These are phyloP conservation scores for Suillus spraguei DNA, from an alignment of 768 basidiomycete genomes.

Conservation along the genomic window DNA sequence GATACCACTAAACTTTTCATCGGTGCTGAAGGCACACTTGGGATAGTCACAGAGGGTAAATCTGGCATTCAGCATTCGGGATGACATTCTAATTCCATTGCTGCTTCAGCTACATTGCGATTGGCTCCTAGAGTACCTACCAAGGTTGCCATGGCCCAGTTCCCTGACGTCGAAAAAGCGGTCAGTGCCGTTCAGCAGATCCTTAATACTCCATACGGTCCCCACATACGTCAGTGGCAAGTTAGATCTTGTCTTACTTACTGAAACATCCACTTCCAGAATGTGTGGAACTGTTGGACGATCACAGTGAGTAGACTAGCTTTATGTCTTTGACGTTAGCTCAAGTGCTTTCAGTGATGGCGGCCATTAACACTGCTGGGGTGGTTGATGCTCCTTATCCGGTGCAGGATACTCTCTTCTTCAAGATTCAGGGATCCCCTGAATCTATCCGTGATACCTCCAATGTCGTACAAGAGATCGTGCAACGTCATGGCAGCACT, in stretches of 20 bases:
- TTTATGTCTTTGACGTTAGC: not conserved
- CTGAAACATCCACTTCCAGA: slow-evolving; percentile 43
- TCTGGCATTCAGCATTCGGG: slow-evolving; percentile 27
- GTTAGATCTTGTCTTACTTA: slow-evolving; percentile 2
- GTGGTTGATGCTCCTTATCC: slow-evolving; percentile 63
- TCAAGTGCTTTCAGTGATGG: slow-evolving; percentile 56
- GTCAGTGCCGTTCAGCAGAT: slow-evolving; percentile 84
- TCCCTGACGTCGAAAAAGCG: slow-evolving; percentile 76
- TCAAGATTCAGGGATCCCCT: slow-evolving; percentile 86
- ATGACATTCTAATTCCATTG: not conserved
- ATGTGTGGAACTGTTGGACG: slow-evolving; percentile 88
- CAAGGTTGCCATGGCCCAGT: slow-evolving; percentile 87
- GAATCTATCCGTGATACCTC: slow-evolving; percentile 60
- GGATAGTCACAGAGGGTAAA: slow-evolving; percentile 84
- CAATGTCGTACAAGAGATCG: slow-evolving; percentile 58
- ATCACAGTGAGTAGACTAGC: slow-evolving; percentile 50
- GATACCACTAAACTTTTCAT: slow-evolving; percentile 89
- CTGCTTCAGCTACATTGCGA: slow-evolving; percentile 62
- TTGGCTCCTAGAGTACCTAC: slow-evolving; percentile 82
- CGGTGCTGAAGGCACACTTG: slow-evolving; percentile 87
- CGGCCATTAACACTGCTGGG: slow-evolving; percentile 71
- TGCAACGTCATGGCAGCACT: slow-evolving; percentile 65
- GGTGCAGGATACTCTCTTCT: slow-evolving; percentile 80
- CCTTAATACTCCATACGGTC: slow-evolving; percentile 63
- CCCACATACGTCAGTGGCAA: slow-evolving; percentile 66